Percentiles rank a stretch among this genome's conserved stretches.
phyloP scores from a whole-genome alignment of 768 basidiomycete species.

The Daedaleopsis sinensis region DNA sequence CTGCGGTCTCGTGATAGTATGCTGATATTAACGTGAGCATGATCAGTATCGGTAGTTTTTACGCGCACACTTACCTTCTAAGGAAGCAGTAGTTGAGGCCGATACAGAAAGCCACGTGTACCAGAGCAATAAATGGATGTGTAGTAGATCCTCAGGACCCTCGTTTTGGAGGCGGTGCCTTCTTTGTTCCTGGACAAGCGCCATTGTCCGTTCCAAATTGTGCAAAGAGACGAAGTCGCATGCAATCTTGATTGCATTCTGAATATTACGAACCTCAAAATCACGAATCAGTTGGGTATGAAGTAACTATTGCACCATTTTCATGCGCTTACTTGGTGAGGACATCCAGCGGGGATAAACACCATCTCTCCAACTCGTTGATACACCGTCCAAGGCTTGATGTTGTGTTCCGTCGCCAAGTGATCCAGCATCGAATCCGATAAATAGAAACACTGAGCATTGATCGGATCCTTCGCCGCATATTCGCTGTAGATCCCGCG shows the following conservation, averaged over 20 bases:
- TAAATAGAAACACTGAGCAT: background rate
- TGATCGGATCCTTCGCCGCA: background rate
- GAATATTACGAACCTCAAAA: background rate
- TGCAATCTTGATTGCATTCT: background rate
- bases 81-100: background rate
- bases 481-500: background rate
- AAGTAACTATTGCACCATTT: background rate
- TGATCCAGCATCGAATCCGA: background rate
- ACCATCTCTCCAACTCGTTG: background rate
- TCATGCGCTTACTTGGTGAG: background rate
- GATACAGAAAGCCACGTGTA: background rate
- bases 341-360: background rate
- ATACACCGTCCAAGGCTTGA: background rate
- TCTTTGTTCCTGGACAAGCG: background rate
- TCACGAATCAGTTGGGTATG: background rate
- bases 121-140: background rate
- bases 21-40: too few relatives aligned
- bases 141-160: background rate
- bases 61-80: too few relatives aligned
- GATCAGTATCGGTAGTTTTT: too few relatives aligned
- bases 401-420: background rate
- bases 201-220: background rate
- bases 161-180: background rate
- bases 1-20: too few relatives aligned
- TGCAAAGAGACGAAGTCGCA: background rate